These are phyloP conservation scores for Pythium guiyangense DNA, from an alignment of 352 stramenopile genomes.

Conservation along the genomic window DNA sequence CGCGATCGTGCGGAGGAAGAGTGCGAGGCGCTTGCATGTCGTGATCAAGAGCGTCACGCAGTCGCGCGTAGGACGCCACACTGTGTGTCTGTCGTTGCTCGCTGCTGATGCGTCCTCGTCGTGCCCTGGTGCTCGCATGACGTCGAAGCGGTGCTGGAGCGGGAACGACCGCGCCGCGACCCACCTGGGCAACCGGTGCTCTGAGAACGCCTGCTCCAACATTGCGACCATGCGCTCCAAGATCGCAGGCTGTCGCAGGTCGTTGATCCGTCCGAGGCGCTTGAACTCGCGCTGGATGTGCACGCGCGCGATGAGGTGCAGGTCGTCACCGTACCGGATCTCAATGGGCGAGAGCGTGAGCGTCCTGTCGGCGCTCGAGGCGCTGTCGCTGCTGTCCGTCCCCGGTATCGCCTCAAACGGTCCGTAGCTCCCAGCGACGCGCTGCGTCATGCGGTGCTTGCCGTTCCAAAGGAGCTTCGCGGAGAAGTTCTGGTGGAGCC, in stretches of 20 bases:
- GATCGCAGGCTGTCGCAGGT: too few species aligned
- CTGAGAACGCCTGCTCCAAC: too few species aligned
- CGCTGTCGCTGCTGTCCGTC: neutral
- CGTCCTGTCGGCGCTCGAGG: neutral
- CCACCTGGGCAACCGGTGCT: too few species aligned
- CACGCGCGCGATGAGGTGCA: too few species aligned
- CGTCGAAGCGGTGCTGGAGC: conserved; percentile 15
- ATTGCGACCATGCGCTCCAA: too few species aligned
- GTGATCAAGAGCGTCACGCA: conserved; percentile 48
- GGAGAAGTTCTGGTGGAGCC: conserved; percentile 23
- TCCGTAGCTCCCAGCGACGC: conserved; percentile 13
- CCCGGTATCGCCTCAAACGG: too few species aligned
- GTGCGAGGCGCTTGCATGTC: conserved; percentile 47
- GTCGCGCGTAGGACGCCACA: neutral
- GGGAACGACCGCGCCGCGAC: too few species aligned
- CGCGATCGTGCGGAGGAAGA: conserved; percentile 36
- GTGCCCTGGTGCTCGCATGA: neutral
- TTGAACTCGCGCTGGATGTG: too few species aligned
- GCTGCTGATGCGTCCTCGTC: neutral
- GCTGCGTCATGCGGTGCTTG: conserved; percentile 14
- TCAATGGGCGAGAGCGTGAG: conserved; percentile 13
- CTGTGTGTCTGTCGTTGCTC: too few species aligned
- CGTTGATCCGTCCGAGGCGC: too few species aligned
- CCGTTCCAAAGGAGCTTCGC: conserved; percentile 35
- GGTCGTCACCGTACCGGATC: conserved; percentile 34